Conservation (phyloP, 116 monocot species). For the Posidonia oceanica region DNA sequence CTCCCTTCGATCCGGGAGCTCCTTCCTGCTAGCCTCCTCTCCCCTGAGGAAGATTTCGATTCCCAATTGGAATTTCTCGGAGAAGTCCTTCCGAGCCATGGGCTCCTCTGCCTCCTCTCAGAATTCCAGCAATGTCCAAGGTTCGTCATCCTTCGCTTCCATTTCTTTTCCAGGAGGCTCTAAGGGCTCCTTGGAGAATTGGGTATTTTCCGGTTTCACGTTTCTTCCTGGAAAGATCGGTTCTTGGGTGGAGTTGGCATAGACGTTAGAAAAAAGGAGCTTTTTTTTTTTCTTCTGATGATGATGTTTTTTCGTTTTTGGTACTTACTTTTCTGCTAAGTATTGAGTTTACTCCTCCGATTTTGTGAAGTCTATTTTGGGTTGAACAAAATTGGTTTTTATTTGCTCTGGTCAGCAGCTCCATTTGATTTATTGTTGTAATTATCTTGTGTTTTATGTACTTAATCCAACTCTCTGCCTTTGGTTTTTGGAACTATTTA, state of each 20-base stretch:
- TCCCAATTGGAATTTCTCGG: background rate
- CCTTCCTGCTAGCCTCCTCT: background rate
- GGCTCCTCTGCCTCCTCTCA: slow-evolving; percentile 8
- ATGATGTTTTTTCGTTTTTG: background rate
- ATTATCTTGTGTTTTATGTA: too few species aligned
- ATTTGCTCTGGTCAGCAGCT: too few species aligned
- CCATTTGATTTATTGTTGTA: too few species aligned
- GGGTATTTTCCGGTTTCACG: background rate
- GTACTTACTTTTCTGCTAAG: too few species aligned
- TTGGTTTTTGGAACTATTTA: too few species aligned
- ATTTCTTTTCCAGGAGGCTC: background rate
- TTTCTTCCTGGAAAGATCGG: background rate
- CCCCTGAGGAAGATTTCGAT: background rate
- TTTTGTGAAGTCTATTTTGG: too few species aligned
- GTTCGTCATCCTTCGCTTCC: background rate
- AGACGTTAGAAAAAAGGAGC: background rate
- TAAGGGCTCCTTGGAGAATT: background rate
- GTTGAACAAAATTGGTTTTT: too few species aligned
- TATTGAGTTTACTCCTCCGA: too few species aligned
- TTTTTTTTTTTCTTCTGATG: background rate
- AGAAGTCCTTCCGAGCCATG: slow-evolving; percentile 4
- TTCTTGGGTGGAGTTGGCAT: background rate
- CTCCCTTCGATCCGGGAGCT: background rate
- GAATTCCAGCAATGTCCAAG: slow-evolving; percentile 7
- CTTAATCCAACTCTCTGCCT: too few species aligned